Evolutionary conservation across 805 yeast species (phyloP).

Genomic region (Cyberlindnera lachancei): DNA sequence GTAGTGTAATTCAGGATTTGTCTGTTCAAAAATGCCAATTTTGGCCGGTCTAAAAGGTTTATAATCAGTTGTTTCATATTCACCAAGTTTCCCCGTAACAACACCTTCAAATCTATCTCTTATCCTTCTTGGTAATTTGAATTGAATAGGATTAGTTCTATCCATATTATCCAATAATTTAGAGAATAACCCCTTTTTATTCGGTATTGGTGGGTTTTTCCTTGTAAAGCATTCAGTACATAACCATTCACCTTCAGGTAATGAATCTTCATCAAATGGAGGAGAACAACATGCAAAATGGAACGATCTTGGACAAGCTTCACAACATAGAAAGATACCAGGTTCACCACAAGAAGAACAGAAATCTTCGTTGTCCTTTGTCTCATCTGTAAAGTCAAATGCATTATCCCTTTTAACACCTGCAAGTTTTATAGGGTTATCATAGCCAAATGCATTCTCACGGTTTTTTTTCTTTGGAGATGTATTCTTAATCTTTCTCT

Average conservation of each 20-base stretch:
- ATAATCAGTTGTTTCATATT: slow-evolving; percentile 58
- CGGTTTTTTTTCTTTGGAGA: slow-evolving; percentile 25
- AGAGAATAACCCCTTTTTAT: slow-evolving; percentile 36
- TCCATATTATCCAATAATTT: slow-evolving; percentile 54
- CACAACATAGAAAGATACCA: slow-evolving; percentile 90
- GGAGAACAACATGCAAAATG: slow-evolving; percentile 91
- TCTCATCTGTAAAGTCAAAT: slow-evolving; percentile 23
- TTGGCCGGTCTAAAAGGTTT: slow-evolving; percentile 37
- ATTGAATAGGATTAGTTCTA: slow-evolving; percentile 57
- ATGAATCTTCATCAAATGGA: slow-evolving; percentile 62
- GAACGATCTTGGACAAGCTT: slow-evolving; percentile 84
- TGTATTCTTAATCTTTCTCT: slow-evolving; percentile 21
- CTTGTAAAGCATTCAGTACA: slow-evolving; percentile 68
- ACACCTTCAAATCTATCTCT: slow-evolving; percentile 72
- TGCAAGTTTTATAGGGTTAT: slow-evolving; percentile 24
- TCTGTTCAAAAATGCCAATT: slow-evolving; percentile 40
- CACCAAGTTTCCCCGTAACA: slow-evolving; percentile 57
- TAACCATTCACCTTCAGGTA: slow-evolving; percentile 88
- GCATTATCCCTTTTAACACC: slow-evolving; percentile 25
- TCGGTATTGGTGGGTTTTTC: slow-evolving; percentile 27
- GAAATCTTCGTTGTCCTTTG: slow-evolving; percentile 68
- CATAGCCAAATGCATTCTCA: slow-evolving; percentile 39
- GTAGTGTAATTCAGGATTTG: slow-evolving; percentile 55
- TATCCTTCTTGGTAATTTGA: slow-evolving; percentile 58
- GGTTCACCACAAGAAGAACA: slow-evolving; percentile 88